Evolutionary conservation across 1,284 basidiomycete species (phyloP), one percentile per base, ranked within the genome.

Genomic region (Austroboletus olivaceoglutinosus): DNA sequence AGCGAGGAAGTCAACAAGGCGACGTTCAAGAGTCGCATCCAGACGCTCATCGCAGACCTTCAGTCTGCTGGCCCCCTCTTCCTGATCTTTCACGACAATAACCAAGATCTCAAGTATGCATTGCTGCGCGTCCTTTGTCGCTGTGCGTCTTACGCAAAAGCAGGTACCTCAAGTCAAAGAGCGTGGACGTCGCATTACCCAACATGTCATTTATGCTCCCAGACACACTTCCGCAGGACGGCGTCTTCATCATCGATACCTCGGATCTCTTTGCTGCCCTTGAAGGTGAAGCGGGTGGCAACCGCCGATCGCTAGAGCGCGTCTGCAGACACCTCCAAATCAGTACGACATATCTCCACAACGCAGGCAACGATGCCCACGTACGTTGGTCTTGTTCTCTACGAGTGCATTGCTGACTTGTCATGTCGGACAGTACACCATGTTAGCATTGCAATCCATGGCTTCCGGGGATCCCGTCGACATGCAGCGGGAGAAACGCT

Each of bases 281-380:
- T 33, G 78, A 85, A 55, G 88, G 86, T 10, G 77, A 80, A 51
- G 70, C 71, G 0, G 64, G 71, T 10, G 73, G 73, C 45, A 76
- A 84, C 60, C 75, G 76, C 41, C 71, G 79, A 38, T 70, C 72
- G 0, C 76, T 93, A 15, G 76, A 80, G 50, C 77, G 78, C 23
- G 73, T 82, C 29, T 86, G 84, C 63, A 69, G 73, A 43, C 78
- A 83, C 40, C 74, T 93, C 10, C 76, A 81, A 45, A 75, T 91
- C 42, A 58, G 69, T 0, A 77, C 79, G 1, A 57, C 74, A 30
- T 75, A 76, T 59, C 70, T 90, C 48, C 90, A 93, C 72, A 93
- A 93, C 64, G 89, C 89, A 3, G 91, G 91, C 0, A 93, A 93
- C 62, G 90, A 93, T 67, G 90, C 90, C 0, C 76, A 85, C 63